Base-by-base conservation (phyloP, 1,284 basidiomycete species). In the Ceratobasidium sp. region DNA sequence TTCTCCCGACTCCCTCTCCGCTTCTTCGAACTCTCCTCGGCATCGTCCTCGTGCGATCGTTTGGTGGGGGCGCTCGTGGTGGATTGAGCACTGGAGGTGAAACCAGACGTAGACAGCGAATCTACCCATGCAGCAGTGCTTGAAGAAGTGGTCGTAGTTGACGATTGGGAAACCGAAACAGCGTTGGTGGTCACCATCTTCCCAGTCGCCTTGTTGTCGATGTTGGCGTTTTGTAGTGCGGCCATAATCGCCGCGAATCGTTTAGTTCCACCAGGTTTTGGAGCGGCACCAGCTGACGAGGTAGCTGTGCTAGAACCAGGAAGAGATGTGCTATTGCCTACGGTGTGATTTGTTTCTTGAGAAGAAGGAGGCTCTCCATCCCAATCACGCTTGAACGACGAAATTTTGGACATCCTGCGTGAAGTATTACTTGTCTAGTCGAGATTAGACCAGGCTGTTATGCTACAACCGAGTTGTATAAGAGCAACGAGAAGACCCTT, bases 381-480 rank as follows among this genome's bases (percentile, higher is more conserved):
- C 71, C 71, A 75, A 26, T 75, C 71, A 23, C 71, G 71, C n/a
- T 75, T 75, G 71, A 75, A 75, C 26, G 71, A 75, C 10, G 71
- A 75, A 26, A 75, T 75, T 50, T 62, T 61, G 20, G 71, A 75
- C 71, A 75, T 75, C 12, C 42, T 20, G n/a, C 28, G 65, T 13
- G 48, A 26, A 13, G 46, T 20, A 9, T 42, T n/a, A 20, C 10
- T 13, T 10, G 38, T 28, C 23, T 54, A n/a, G 7, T n/a, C 1
- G 9, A 42, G n/a, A n/a, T 23, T 95, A 91, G 3, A 83, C n/a
- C n/a, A n/a, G 38, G 20, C 3, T 62, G 10, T 33, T 48, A 9
- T 7, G 12, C 46, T 2, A 54, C 20, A 50, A 50, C 6, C 48
- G 48, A 54, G 57, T 48, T 23, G 13, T 38, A 12, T 33, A 38